Evolutionary conservation across 1,284 basidiomycete genomes (phyloP).

Genomic region (Trichosporon asahii): DNA sequence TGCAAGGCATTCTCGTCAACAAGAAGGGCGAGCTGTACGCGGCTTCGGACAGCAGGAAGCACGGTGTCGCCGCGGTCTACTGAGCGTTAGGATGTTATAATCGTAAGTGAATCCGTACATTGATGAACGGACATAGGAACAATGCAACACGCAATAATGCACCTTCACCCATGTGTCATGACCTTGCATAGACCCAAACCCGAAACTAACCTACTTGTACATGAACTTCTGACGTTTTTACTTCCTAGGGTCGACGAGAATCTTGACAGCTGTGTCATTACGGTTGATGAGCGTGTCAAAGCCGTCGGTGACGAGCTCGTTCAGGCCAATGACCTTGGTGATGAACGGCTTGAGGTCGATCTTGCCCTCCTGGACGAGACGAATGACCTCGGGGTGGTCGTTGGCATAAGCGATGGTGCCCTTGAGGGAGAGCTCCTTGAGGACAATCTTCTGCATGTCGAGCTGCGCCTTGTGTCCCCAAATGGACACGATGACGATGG

Average conservation of each 20-base stretch:
- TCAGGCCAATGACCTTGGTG: constrained; percentile 21
- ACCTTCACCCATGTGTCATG: background rate
- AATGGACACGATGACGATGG: constrained; percentile 21
- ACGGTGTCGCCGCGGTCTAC: constrained; percentile 46
- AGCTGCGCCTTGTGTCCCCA: constrained; percentile 18
- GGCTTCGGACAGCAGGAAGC: constrained; percentile 43
- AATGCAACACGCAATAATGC: background rate
- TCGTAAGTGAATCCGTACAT: background rate
- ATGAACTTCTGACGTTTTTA: constrained; percentile 1
- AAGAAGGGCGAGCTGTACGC: constrained; percentile 51
- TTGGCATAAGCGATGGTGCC: constrained; percentile 24
- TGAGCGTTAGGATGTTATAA: constrained; percentile 18
- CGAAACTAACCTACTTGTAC: background rate
- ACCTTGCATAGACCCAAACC: background rate
- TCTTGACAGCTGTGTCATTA: constrained; percentile 27
- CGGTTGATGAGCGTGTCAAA: constrained; percentile 24
- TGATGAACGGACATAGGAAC: background rate
- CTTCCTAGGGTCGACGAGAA: constrained; percentile 22
- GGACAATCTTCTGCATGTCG: constrained; percentile 22
- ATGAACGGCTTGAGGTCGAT: constrained; percentile 26
- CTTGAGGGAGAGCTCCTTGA: constrained; percentile 24
- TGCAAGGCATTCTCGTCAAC: constrained; percentile 65
- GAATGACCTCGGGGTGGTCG: constrained; percentile 19
- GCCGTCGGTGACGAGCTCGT: constrained; percentile 19
- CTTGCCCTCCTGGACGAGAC: constrained; percentile 22